A percentile compares a stretch with the other conserved stretches of the same genome.
These are phyloP conservation scores for Zygosaccharomyces sapae DNA, from an alignment of 1,139 yeast species.

Conservation along the genomic window DNA sequence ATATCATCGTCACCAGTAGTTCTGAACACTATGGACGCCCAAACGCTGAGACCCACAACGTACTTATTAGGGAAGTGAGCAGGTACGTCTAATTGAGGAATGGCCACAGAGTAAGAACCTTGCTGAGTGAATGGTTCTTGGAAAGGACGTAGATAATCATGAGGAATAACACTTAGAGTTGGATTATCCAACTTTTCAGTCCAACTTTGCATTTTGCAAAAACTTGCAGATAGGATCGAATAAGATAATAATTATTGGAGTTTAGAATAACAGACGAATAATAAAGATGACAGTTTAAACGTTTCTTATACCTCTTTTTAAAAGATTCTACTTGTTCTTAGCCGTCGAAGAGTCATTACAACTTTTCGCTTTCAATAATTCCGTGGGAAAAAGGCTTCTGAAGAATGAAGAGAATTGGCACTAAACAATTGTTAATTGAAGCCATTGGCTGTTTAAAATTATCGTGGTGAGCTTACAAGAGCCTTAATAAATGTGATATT, in stretches of 20 bases:
- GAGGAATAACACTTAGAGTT: slow-evolving; percentile 81
- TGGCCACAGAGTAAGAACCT: slow-evolving; percentile 40
- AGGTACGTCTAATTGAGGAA: slow-evolving; percentile 36
- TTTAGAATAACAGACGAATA: too few relatives aligned
- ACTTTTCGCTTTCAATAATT: slow-evolving; percentile 7
- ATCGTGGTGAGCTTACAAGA: not conserved
- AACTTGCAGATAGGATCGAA: not conserved
- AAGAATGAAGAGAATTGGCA: not conserved
- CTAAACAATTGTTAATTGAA: not conserved
- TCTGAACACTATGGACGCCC: slow-evolving; percentile 68
- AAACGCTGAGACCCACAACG: slow-evolving; percentile 59
- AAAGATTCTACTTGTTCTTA: slow-evolving; percentile 3
- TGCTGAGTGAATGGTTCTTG: slow-evolving; percentile 68
- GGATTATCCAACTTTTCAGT: slow-evolving; percentile 66
- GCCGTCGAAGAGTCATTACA: slow-evolving; percentile 6
- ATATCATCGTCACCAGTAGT: slow-evolving; percentile 93
- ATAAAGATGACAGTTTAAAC: not conserved
- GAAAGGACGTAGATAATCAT: slow-evolving; percentile 77
- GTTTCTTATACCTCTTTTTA: not conserved
- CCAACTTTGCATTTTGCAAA: slow-evolving; percentile 47
- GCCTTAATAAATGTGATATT: too few relatives aligned
- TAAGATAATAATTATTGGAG: too few relatives aligned
- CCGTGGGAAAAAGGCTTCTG: slow-evolving; percentile 10
- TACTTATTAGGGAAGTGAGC: slow-evolving; percentile 39
- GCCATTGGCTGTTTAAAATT: not conserved